Evolutionary conservation across 2,329 filamentous ascomycete genomes (phyloP).

Genomic region (Cladophialophora yegresii): DNA sequence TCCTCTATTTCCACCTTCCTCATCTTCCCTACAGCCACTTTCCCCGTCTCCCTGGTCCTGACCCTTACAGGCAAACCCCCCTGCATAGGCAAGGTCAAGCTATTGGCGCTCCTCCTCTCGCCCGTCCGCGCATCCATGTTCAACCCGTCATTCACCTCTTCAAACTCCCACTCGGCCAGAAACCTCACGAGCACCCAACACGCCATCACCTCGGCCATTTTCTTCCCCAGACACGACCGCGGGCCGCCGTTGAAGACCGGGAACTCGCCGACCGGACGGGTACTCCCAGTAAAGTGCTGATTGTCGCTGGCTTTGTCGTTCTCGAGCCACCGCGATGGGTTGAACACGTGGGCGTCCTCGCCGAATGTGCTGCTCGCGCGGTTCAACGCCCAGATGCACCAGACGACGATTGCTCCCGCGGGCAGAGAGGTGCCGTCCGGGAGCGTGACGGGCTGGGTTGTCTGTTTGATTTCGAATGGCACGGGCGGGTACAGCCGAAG

Average conservation of each 20-base stretch:
- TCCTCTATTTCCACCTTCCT: not conserved
- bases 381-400: slow-evolving; percentile 67
- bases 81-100: slow-evolving; percentile 65
- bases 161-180: slow-evolving; percentile 55
- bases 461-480: slow-evolving; percentile 67
- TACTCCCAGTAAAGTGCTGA: not conserved
- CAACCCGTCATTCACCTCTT: slow-evolving; percentile 28
- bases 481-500: slow-evolving; percentile 65
- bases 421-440: slow-evolving; percentile 52
- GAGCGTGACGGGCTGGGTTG: slow-evolving; percentile 54
- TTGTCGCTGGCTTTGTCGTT: slow-evolving; percentile 30
- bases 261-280: slow-evolving; percentile 56
- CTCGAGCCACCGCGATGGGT: slow-evolving; percentile 57
- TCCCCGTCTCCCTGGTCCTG: slow-evolving; percentile 5
- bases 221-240: slow-evolving; percentile 63
- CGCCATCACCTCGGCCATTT: slow-evolving; percentile 64
- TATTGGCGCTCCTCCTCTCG: slow-evolving; percentile 60
- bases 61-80: slow-evolving; percentile 55
- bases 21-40: not conserved
- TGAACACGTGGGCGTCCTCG: slow-evolving; percentile 57
- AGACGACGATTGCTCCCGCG: slow-evolving; percentile 57
- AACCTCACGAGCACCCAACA: slow-evolving; percentile 59
- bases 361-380: slow-evolving; percentile 61
- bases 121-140: slow-evolving; percentile 1
- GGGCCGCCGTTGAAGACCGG: slow-evolving; percentile 67